These are phyloP conservation scores for Cladosporium sp. DNA, from an alignment of 2,329 filamentous ascomycete genomes.

Conservation along the genomic window DNA sequence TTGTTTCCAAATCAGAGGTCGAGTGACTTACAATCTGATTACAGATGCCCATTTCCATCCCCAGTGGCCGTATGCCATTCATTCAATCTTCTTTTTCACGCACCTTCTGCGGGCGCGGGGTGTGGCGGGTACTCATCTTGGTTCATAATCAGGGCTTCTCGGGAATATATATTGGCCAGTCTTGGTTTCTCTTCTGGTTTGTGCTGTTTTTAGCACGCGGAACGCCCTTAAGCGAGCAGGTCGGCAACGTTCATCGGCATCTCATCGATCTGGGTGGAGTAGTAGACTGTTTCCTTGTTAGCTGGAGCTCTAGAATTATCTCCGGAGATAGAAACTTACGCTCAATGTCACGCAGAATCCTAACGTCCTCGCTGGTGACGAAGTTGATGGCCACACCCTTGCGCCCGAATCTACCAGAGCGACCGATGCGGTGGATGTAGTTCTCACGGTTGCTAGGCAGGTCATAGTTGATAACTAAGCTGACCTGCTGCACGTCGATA, in stretches of 20 bases:
- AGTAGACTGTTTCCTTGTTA: conserved; percentile 61
- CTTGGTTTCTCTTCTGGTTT: neutral
- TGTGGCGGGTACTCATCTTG: neutral
- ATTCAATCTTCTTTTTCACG: conserved; percentile 7
- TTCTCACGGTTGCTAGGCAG: conserved; percentile 98
- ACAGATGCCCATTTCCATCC: conserved; percentile 31
- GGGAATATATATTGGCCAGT: neutral
- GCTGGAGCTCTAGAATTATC: neutral
- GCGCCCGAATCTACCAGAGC: conserved; percentile 98
- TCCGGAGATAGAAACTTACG: conserved; percentile 51
- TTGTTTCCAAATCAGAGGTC: neutral
- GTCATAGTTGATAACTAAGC: conserved; percentile 99
- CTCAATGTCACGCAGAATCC: conserved; percentile 98
- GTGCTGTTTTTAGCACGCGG: neutral
- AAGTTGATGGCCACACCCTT: conserved; percentile 99
- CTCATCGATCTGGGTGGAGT: conserved; percentile 95
- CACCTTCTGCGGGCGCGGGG: neutral
- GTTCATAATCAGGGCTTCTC: neutral
- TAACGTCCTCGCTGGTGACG: conserved; percentile 96
- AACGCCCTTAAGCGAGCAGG: conserved; percentile 29
- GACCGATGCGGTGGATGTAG: conserved; percentile 99
- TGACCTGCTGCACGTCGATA: conserved; percentile 99
- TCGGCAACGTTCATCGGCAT: conserved; percentile 82
- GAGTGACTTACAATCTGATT: conserved; percentile 24
- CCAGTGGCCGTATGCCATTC: conserved; percentile 26